Base-by-base conservation (phyloP, 768 basidiomycete genomes). In the Auriscalpium vulgare region DNA sequence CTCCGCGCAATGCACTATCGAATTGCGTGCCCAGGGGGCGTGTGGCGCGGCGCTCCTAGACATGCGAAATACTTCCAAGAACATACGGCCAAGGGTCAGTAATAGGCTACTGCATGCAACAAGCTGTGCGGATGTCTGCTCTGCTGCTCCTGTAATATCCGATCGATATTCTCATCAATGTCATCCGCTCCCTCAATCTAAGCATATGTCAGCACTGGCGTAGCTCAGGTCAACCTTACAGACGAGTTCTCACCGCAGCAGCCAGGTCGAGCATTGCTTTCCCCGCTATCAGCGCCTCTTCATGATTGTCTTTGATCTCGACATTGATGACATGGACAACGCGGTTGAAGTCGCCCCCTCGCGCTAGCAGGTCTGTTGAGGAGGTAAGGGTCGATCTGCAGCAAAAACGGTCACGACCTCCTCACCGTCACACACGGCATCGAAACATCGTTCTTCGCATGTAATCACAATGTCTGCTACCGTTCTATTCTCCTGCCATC, bases 241-340 rank as follows among this genome's bases (percentile, higher is more conserved):
- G 49, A 59, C 58, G 61, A 63, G 58, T 50, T 16, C 91, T 73
- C 65, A 97, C 95, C 54, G 94, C 88, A 49, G 83, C 76, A 8
- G 92, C 93, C 19, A 99, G 75, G 65, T 95, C 95, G 34, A 98
- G 75, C 68, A 98, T 94, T 2, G 95, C 94, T 69, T 86, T 91
- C 16, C 97, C 95, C 23, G 97, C 97, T 61, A 97, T 92, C 48
- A 88, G 76, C 0, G 97, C 97, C 71, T 99, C 97, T 77, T 98
- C 97, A 64, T 97, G 95, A 66, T 97, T 98, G 72, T 99, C 97
- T 74, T 91, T 97, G 72, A 98, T 98, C 67, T 99, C 97, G 58
- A 98, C 82, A 71, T 99, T 99, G 66, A 99, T 91, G 45, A 99
- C 70, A 70, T 99, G 97, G 16, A 98, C 93, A 2, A 95, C 89